A percentile compares a stretch with the other conserved stretches of the same genome.
phyloP scores from a whole-genome alignment of 176 grass and related monocot genomes.

The Oryza glaberrima region DNA sequence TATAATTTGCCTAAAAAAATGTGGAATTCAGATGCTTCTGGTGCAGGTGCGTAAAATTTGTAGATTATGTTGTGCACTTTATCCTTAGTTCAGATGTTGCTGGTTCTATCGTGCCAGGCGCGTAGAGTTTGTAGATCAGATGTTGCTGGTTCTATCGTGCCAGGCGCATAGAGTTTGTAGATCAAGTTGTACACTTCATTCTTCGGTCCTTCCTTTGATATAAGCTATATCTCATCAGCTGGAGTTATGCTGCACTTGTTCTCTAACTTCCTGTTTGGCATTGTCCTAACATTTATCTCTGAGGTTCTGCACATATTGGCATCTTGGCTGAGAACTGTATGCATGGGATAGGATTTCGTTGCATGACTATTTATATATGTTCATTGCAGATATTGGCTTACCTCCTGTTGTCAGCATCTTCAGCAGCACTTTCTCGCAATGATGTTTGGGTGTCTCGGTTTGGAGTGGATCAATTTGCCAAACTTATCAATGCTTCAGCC shows the following conservation, averaged over 20 bases:
- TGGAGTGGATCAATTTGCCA: conserved; percentile 73
- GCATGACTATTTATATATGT: neutral
- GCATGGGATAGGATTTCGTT: neutral
- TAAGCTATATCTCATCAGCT: neutral
- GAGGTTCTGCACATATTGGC: neutral
- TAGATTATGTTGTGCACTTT: neutral
- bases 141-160: neutral
- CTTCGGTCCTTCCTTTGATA: neutral
- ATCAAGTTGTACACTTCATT: neutral
- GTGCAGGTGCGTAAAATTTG: neutral
- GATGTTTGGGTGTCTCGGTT: conserved; percentile 74
- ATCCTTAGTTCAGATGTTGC: neutral
- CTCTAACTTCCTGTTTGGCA: neutral
- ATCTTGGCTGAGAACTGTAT: neutral
- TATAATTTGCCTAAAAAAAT: neutral
- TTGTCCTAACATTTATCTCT: neutral
- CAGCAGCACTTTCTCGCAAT: conserved; percentile 71
- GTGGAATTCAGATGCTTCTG: neutral
- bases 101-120: neutral
- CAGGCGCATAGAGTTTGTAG: neutral
- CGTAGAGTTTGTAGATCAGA: neutral
- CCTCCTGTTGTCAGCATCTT: conserved; percentile 80
- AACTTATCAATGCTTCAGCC: conserved; percentile 64
- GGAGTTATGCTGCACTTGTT: neutral
- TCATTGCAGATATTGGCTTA: conserved; percentile 72